Evolutionary conservation across 148 eudicot species (phyloP).

Genomic region (Silene conica): DNA sequence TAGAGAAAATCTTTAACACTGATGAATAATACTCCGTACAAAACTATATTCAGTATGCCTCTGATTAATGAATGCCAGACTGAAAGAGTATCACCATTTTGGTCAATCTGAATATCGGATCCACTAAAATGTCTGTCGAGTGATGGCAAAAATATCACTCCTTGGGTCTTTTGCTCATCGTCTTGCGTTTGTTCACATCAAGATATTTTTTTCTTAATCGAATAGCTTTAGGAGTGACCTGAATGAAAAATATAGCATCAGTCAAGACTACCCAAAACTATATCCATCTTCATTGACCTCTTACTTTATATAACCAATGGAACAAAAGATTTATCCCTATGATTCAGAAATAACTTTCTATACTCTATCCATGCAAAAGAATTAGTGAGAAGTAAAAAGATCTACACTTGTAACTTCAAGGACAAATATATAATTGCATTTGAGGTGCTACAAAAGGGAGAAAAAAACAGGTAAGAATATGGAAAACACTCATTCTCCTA

Average conservation of each 20-base stretch:
- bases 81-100: not conserved
- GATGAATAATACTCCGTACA: not conserved
- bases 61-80: not conserved
- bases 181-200: constrained; percentile 85
- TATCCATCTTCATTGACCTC: not conserved
- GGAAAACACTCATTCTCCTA: no score
- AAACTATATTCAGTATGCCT: not conserved
- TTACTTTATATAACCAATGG: not conserved
- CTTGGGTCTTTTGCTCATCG: constrained; percentile 72
- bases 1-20: not conserved
- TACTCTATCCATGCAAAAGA: no score
- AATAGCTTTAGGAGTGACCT: constrained; percentile 88
- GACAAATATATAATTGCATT: no score
- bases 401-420: no score
- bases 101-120: not conserved
- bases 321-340: no score
- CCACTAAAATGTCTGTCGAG: not conserved
- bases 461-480: no score
- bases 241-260: constrained; percentile 21
- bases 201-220: constrained; percentile 86
- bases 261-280: not conserved
- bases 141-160: constrained; percentile 30
- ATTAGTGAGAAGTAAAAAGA: no score
- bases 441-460: no score
- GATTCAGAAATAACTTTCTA: no score